phyloP scores from a whole-genome alignment of 176 grass and related monocot species.

The Tillandsia fasciculata region DNA sequence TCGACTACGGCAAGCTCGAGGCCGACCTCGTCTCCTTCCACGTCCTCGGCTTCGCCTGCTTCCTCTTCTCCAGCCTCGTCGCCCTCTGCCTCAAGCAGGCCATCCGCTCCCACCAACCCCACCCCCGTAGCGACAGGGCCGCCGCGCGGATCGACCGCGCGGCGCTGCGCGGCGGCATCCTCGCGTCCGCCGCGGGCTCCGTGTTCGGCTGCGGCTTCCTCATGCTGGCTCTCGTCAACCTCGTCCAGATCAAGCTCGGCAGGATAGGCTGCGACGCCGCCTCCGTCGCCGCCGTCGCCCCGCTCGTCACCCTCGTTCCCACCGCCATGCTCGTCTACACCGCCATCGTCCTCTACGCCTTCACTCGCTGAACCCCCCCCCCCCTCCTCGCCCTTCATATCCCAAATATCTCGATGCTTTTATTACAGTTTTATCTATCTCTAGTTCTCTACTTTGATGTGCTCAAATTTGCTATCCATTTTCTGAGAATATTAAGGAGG shows the following conservation, averaged over 20 bases:
- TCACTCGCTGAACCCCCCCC: conserved; percentile 25
- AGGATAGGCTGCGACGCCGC: conserved; percentile 47
- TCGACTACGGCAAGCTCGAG: conserved; percentile 33
- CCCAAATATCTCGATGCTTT: not conserved
- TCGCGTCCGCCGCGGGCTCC: conserved; percentile 51
- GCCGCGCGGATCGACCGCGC: conserved; percentile 48
- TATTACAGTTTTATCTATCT: no score
- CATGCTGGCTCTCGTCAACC: conserved; percentile 78
- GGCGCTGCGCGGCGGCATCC: conserved; percentile 57
- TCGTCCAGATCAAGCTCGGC: conserved; percentile 82
- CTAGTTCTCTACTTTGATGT: no score
- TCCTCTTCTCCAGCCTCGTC: conserved; percentile 94
- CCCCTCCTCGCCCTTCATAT: not conserved
- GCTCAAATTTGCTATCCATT: no score
- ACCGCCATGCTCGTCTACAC: conserved; percentile 70
- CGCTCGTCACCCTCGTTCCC: conserved; percentile 65
- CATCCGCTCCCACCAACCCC: conserved; percentile 38
- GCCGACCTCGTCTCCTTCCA: conserved; percentile 72
- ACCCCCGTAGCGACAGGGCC: not conserved
- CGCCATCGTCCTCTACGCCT: conserved; percentile 62
- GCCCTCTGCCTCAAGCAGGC: conserved; percentile 97
- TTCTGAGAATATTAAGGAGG: no score
- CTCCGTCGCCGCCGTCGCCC: conserved; percentile 42
- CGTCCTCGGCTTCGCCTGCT: conserved; percentile 76
- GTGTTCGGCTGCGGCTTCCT: conserved; percentile 63